These are phyloP conservation scores for Hemileccinum impolitum DNA, from an alignment of 768 basidiomycete species.

Conservation along the genomic window DNA sequence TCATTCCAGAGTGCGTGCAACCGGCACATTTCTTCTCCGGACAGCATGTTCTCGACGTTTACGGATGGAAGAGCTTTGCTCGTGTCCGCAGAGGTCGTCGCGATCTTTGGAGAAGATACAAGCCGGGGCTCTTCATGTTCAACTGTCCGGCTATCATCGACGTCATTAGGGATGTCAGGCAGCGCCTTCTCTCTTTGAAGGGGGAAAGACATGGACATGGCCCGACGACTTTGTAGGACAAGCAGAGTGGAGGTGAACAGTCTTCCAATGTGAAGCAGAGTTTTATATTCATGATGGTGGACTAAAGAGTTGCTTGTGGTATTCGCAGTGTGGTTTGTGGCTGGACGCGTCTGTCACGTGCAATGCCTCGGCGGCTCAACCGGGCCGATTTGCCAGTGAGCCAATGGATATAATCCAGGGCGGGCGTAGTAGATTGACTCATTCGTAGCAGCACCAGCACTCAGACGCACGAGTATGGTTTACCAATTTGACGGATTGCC, in stretches of 20 bases:
- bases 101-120: not conserved
- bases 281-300: conserved; percentile 9
- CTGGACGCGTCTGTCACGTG: conserved; percentile 17
- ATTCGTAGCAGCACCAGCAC: no score
- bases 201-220: conserved; percentile 7
- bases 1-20: conserved; percentile 27
- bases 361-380: not conserved
- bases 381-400: no score
- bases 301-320: not conserved
- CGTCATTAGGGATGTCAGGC: conserved; percentile 18
- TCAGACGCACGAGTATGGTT: no score
- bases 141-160: not conserved
- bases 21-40: conserved; percentile 15
- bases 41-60: conserved; percentile 15
- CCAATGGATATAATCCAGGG: no score
- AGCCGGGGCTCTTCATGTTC: not conserved
- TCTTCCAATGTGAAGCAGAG: not conserved
- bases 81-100: not conserved
- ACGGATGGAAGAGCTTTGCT: conserved; percentile 15
- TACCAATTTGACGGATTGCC: no score
- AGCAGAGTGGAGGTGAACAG: not conserved
- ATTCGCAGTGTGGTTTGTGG: conserved; percentile 1
- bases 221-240: not conserved
- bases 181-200: conserved; percentile 18
- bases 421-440: no score